A percentile compares a stretch with the other conserved stretches of the same genome.
Evolutionary conservation across 2,329 filamentous ascomycete species (phyloP).

Genomic region (Colletotrichum limetticola): DNA sequence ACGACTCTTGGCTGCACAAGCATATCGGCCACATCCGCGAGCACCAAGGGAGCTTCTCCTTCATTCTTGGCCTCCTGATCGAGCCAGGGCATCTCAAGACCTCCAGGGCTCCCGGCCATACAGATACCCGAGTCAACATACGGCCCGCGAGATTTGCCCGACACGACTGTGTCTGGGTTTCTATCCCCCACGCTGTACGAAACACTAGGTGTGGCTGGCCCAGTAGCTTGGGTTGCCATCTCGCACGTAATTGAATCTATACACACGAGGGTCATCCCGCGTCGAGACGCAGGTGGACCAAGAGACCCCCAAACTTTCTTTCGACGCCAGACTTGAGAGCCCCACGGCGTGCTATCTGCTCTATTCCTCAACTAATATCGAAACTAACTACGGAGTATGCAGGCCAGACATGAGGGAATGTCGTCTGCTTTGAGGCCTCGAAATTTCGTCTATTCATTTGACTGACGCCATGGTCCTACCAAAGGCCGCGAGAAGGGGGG

Average conservation of each 20-base stretch:
- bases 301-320: conserved; percentile 35
- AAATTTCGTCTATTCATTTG: background rate
- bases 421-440: background rate
- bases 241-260: conserved; percentile 20
- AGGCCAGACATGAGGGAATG: background rate
- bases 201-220: conserved; percentile 18
- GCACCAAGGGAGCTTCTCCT: background rate
- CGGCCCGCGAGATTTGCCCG: background rate
- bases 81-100: background rate
- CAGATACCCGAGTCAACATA: background rate
- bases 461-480: background rate
- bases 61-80: background rate
- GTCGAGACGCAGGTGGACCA: conserved; percentile 32
- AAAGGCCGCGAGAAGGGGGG: background rate
- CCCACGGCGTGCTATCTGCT: background rate
- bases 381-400: background rate
- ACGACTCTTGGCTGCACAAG: background rate
- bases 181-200: background rate
- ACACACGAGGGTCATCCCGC: conserved; percentile 29
- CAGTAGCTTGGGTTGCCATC: conserved; percentile 16
- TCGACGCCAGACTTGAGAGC: conserved; percentile 18
- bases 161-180: background rate
- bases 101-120: background rate
- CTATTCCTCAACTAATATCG: background rate
- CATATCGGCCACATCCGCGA: background rate